These are phyloP conservation scores for Xylaria cubensis DNA, from an alignment of 495 filamentous ascomycete species.

Conservation along the genomic window DNA sequence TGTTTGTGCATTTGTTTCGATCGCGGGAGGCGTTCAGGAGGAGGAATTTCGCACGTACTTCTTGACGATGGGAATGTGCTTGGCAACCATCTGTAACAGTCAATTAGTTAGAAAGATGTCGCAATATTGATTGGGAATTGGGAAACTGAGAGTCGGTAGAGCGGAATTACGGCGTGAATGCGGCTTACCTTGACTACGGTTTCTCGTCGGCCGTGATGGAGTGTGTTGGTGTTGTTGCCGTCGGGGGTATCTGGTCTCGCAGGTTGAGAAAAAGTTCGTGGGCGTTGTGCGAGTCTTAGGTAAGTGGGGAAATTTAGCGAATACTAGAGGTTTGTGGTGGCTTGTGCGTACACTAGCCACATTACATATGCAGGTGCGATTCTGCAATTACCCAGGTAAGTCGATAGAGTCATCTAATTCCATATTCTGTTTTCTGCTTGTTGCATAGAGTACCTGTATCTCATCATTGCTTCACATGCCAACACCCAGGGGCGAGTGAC, in stretches of 20 bases:
- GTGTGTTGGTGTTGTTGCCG: slow-evolving; percentile 44
- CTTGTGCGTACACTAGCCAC: slow-evolving; percentile 26
- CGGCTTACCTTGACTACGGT: slow-evolving; percentile 54
- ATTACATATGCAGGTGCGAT: background rate
- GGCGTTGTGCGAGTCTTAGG: slow-evolving; percentile 29
- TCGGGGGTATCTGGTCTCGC: slow-evolving; percentile 29
- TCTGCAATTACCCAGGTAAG: background rate
- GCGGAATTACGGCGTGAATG: slow-evolving; percentile 13
- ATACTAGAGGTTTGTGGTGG: slow-evolving; percentile 30
- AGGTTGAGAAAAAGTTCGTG: slow-evolving; percentile 32
- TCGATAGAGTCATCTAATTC: background rate
- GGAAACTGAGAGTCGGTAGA: background rate
- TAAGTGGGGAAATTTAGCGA: slow-evolving; percentile 33
- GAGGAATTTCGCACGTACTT: slow-evolving; percentile 72
- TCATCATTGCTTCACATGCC: too few relatives aligned
- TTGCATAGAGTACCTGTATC: background rate
- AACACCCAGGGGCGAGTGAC: too few relatives aligned
- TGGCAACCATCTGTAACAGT: slow-evolving; percentile 84
- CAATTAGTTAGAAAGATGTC: slow-evolving; percentile 44
- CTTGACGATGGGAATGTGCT: slow-evolving; percentile 99
- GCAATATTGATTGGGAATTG: background rate
- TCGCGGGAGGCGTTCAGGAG: background rate
- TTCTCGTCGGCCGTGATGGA: slow-evolving; percentile 52
- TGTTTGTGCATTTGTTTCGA: background rate
- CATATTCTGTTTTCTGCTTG: background rate